phyloP scores from a whole-genome alignment of 768 basidiomycete genomes.

The Psilocybe cyanescens region DNA sequence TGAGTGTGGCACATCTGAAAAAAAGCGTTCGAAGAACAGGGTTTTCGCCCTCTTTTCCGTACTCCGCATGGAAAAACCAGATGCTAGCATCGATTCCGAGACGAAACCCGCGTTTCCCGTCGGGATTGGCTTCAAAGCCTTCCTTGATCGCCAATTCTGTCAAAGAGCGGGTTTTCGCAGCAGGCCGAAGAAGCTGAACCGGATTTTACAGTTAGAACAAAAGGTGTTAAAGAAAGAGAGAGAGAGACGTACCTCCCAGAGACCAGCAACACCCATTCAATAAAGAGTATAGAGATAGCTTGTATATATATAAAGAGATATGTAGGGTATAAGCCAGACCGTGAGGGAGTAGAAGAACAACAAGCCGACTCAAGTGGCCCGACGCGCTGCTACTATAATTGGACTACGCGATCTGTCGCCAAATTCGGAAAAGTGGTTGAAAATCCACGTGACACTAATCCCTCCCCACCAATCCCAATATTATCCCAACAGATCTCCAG shows the following conservation, averaged over 20 bases:
- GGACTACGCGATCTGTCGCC: not conserved
- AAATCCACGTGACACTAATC: not conserved
- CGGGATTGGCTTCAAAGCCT: slow-evolving; percentile 71
- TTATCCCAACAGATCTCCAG: no score
- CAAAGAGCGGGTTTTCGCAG: slow-evolving; percentile 71
- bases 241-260: slow-evolving; percentile 43
- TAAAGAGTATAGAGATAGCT: not conserved
- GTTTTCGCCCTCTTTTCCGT: slow-evolving; percentile 82
- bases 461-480: no score
- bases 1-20: slow-evolving; percentile 82
- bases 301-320: not conserved
- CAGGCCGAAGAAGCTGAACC: slow-evolving; percentile 66
- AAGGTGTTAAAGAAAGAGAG: not conserved
- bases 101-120: slow-evolving; percentile 71
- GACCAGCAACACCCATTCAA: slow-evolving; percentile 40
- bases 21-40: slow-evolving; percentile 83
- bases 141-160: slow-evolving; percentile 76
- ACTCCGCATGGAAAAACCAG: slow-evolving; percentile 82
- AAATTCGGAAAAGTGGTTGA: not conserved
- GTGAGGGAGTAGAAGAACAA: not conserved
- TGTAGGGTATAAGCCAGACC: not conserved
- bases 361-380: not conserved
- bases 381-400: not conserved
- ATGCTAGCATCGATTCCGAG: slow-evolving; percentile 89
- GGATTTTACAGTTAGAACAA: not conserved